phyloP scores from a whole-genome alignment of 139 green algal genomes.

The Chlamydomonas asymmetrica region DNA sequence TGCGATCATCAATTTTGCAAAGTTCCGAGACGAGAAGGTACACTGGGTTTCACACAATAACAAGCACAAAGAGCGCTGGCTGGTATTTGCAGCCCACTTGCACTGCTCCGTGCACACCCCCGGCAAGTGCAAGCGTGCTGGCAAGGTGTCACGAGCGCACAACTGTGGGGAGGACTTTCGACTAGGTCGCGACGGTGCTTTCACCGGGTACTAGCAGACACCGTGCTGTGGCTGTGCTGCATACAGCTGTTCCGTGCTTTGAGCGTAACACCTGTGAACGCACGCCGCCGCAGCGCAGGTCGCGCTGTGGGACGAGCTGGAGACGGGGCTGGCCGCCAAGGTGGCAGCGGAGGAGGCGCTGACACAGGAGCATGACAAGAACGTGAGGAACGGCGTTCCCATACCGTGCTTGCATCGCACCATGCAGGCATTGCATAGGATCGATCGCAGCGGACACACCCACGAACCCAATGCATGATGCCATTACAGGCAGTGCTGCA shows the following conservation, averaged over 20 bases:
- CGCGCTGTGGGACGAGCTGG: constrained; percentile 12
- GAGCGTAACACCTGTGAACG: no score
- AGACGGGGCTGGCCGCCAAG: constrained; percentile 39
- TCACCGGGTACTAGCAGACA: no score
- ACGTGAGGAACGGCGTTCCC: constrained; percentile 39
- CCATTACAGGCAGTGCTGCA: no score
- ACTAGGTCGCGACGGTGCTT: no score
- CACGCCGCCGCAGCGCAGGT: not conserved
- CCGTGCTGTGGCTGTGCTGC: no score
- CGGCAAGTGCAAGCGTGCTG: not conserved
- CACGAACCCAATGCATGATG: no score
- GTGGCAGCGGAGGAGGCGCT: constrained; percentile 46
- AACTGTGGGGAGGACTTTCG: not conserved
- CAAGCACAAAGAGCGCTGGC: no score
- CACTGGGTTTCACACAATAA: constrained; percentile 55
- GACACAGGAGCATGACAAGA: constrained; percentile 45
- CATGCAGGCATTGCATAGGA: no score
- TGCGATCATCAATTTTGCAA: constrained; percentile 95
- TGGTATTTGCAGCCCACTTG: not conserved
- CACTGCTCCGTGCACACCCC: not conserved
- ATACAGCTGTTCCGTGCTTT: no score
- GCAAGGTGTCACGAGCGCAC: not conserved
- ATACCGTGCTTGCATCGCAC: not conserved
- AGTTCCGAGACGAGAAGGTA: constrained; percentile 93
- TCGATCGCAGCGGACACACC: no score